A percentile compares a stretch with the other conserved stretches of the same genome.
phyloP scores from a whole-genome alignment of 2,329 filamentous ascomycete species.

The Alternaria angustiovoidea region DNA sequence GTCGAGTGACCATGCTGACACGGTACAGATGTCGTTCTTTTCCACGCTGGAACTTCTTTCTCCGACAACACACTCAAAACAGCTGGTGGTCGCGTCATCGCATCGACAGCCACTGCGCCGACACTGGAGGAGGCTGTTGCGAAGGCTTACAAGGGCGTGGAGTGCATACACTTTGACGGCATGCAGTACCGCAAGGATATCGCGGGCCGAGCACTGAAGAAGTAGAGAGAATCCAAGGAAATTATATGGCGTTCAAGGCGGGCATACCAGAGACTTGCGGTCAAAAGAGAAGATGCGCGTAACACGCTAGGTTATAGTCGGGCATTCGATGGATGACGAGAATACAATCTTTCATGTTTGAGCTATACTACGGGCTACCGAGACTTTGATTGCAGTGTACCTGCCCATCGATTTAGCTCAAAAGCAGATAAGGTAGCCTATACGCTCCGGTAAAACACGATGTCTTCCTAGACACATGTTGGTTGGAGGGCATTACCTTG shows the following conservation, averaged over 20 bases:
- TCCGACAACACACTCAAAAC: conserved; percentile 72
- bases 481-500: neutral
- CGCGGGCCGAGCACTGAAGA: conserved; percentile 63
- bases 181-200: conserved; percentile 97
- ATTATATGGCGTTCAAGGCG: conserved; percentile 3
- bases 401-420: too few relatives aligned
- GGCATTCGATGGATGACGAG: neutral
- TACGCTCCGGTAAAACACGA: neutral
- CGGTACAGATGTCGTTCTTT: conserved; percentile 69
- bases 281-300: neutral
- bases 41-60: conserved; percentile 87
- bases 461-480: neutral
- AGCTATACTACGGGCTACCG: too few relatives aligned
- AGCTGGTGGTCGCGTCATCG: conserved; percentile 89
- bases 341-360: too few relatives aligned
- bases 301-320: neutral
- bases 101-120: conserved; percentile 79
- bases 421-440: neutral
- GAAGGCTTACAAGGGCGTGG: conserved; percentile 85
- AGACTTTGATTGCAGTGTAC: too few relatives aligned
- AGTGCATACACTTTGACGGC: conserved; percentile 80
- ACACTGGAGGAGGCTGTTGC: conserved; percentile 83
- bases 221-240: conserved; percentile 18
- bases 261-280: conserved; percentile 4
- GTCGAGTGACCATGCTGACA: conserved; percentile 23